A percentile compares a stretch with the other conserved stretches of the same genome.
Evolutionary conservation across 225 moss, liverwort and hornwort species (phyloP).

Genomic region (Neckera pumila): DNA sequence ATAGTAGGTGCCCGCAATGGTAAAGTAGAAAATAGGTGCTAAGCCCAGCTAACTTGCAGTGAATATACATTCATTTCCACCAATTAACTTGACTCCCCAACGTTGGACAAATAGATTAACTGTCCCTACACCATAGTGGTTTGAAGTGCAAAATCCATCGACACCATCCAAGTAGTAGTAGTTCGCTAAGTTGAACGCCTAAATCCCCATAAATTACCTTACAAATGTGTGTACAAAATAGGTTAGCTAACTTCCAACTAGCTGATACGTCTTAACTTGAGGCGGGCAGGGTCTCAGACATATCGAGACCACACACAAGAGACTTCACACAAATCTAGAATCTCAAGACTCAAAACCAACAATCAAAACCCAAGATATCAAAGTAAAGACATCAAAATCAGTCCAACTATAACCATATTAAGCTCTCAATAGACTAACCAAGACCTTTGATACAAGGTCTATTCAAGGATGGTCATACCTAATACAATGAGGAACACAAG

Average conservation of each 20-base stretch:
- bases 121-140: neutral
- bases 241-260: too few species aligned
- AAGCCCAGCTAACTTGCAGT: neutral
- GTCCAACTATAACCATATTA: neutral
- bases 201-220: neutral
- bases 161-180: neutral
- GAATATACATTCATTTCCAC: neutral
- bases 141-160: neutral
- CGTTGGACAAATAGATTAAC: neutral
- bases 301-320: neutral
- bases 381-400: neutral
- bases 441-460: neutral
- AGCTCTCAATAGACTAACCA: neutral
- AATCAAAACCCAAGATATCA: neutral
- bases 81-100: neutral
- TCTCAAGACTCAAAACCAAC: neutral
- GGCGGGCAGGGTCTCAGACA: neutral
- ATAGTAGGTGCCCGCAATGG: neutral
- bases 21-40: neutral
- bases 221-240: neutral
- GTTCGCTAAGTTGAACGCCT: neutral
- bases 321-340: neutral
- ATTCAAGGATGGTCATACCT: neutral
- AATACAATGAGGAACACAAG: constrained; percentile 14
- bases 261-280: neutral